These are phyloP conservation scores for Euphorbia corollata DNA, from an alignment of 441 rosid genomes.

Conservation along the genomic window DNA sequence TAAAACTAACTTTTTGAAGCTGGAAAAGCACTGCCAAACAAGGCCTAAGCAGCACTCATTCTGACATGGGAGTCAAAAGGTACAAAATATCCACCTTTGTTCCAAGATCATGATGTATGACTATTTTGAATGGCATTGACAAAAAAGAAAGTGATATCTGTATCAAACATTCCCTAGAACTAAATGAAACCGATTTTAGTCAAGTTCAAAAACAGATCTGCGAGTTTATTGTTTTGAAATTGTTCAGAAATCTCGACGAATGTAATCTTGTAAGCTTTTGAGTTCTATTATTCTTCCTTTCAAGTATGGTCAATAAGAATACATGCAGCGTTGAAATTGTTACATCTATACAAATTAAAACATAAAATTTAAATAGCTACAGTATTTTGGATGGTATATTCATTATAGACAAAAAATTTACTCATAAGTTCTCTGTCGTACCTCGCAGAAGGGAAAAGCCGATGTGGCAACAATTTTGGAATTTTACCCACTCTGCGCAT, in stretches of 20 bases:
- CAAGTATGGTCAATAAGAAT: too few species aligned
- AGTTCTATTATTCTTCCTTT: not conserved
- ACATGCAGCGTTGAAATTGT: too few species aligned
- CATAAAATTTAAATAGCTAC: not conserved
- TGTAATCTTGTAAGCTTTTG: not conserved
- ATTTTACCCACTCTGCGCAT: slow-evolving; percentile 97
- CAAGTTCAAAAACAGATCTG: not conserved
- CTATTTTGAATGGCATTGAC: not conserved
- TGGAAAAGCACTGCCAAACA: too few species aligned
- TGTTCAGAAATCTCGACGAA: not conserved
- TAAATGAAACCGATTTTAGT: not conserved
- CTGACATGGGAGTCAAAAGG: not conserved
- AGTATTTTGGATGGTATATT: too few species aligned
- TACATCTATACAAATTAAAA: not conserved
- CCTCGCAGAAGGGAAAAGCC: slow-evolving; percentile 97
- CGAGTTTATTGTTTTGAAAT: not conserved
- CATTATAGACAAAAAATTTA: too few species aligned
- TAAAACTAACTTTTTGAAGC: too few species aligned
- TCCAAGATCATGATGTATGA: not conserved
- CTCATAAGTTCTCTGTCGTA: slow-evolving; percentile 23
- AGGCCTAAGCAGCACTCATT: not conserved
- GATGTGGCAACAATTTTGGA: slow-evolving; percentile 82
- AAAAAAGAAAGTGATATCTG: not conserved
- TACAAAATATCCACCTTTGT: not conserved
- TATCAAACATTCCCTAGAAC: not conserved